These are phyloP conservation scores for Kodamaea lidongshanica DNA, from an alignment of 805 yeast genomes.

Conservation along the genomic window DNA sequence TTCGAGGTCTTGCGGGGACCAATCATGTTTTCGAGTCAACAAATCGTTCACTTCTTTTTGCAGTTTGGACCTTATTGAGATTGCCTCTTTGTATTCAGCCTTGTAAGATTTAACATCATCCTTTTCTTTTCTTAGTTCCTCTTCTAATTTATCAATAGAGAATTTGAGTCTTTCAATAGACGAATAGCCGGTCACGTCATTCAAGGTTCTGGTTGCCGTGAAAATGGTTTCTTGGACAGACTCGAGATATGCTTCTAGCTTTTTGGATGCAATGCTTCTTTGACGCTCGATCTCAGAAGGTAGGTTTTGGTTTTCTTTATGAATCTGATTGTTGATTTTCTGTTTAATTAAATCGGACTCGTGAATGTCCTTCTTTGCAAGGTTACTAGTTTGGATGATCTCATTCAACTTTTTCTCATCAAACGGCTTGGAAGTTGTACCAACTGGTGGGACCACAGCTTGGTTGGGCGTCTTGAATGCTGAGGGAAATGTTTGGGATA, in stretches of 20 bases:
- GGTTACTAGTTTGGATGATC: constrained; percentile 32
- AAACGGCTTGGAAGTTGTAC: no score
- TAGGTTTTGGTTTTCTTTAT: constrained; percentile 25
- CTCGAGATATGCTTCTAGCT: constrained; percentile 44
- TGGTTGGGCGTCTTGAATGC: no score
- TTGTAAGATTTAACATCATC: constrained; percentile 45
- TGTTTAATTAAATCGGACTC: background rate
- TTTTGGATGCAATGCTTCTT: constrained; percentile 32
- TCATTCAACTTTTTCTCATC: constrained; percentile 26
- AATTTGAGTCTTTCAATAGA: constrained; percentile 66
- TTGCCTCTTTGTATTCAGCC: constrained; percentile 49
- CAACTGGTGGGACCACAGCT: no score
- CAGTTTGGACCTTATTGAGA: constrained; percentile 56
- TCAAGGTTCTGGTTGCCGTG: constrained; percentile 62
- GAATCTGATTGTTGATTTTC: constrained; percentile 8
- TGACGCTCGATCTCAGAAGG: constrained; percentile 43
- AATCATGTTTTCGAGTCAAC: constrained; percentile 73
- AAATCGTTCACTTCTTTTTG: constrained; percentile 86
- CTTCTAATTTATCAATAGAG: constrained; percentile 53
- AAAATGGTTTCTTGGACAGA: constrained; percentile 53
- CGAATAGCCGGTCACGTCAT: constrained; percentile 89
- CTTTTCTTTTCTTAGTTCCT: constrained; percentile 43
- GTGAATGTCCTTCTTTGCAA: constrained; percentile 10
- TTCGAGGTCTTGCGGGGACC: constrained; percentile 78
- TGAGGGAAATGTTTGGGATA: no score